Conservation (phyloP, 441 rosid genomes). For the Populus hybrid region DNA sequence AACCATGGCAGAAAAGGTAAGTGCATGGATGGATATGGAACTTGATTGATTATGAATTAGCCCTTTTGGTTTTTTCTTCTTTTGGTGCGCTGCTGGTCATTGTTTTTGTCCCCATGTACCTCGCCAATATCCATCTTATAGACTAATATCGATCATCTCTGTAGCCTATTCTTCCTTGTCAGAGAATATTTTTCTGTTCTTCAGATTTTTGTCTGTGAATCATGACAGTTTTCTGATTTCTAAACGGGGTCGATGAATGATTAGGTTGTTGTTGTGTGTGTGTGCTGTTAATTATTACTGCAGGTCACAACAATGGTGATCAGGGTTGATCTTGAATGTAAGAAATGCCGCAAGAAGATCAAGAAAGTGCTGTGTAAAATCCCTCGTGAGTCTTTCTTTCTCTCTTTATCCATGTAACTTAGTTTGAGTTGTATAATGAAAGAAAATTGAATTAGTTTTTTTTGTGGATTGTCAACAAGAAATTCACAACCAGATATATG, state of each 20-base stretch:
- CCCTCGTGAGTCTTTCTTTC: conserved; percentile 41
- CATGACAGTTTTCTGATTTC: not conserved
- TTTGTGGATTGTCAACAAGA: conserved; percentile 50
- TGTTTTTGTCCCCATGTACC: not conserved
- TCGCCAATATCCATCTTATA: not conserved
- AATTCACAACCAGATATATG: conserved; percentile 56
- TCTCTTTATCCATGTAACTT: not conserved
- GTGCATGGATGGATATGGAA: not conserved
- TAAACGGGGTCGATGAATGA: not conserved
- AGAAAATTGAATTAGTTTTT: not conserved
- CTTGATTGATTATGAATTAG: not conserved
- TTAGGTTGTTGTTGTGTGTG: not conserved
- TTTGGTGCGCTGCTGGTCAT: not conserved
- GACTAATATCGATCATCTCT: not conserved
- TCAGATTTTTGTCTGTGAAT: not conserved
- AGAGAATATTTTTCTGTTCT: not conserved
- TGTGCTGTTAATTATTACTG: not conserved
- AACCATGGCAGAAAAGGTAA: not conserved
- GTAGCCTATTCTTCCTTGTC: not conserved
- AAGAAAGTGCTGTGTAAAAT: too few relatives aligned
- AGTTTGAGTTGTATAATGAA: not conserved
- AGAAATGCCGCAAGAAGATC: conserved; percentile 37
- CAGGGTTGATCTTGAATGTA: not conserved
- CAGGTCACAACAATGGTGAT: conserved; percentile 55
- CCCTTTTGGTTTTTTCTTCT: not conserved